Evolutionary conservation across 1,284 basidiomycete species (phyloP).

Genomic region (Cutaneotrichosporon curvatum): DNA sequence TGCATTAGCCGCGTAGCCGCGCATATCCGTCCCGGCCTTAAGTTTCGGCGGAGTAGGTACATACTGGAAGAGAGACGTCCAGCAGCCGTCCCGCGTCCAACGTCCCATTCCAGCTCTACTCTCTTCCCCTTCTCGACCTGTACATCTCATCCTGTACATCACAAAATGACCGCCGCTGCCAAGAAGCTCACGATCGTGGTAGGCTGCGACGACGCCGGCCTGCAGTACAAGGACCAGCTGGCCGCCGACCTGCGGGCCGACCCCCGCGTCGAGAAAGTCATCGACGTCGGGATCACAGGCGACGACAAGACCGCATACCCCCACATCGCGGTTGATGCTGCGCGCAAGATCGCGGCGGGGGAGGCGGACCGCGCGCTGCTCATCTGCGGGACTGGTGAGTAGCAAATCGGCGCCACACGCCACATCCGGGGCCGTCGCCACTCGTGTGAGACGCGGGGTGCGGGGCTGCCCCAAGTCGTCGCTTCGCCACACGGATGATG

Average conservation of each 20-base stretch:
- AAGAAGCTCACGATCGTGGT: conserved; percentile 28
- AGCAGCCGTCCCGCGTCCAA: too few species aligned
- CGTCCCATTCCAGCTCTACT: too few species aligned
- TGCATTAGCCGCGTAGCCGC: too few species aligned
- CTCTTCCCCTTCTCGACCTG: too few species aligned
- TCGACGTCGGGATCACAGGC: conserved; percentile 36
- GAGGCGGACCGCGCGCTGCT: conserved; percentile 48
- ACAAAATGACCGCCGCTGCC: too few species aligned
- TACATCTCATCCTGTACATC: too few species aligned
- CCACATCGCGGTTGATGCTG: conserved; percentile 47
- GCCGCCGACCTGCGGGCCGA: conserved; percentile 35
- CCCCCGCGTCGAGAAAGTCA: conserved; percentile 31
- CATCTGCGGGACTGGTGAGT: conserved; percentile 47
- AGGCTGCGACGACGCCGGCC: conserved; percentile 38
- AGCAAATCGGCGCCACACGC: background rate
- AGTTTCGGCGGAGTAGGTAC: too few species aligned
- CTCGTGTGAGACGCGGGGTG: too few species aligned
- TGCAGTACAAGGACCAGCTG: conserved; percentile 33
- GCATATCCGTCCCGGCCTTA: too few species aligned
- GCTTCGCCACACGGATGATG: too few species aligned
- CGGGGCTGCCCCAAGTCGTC: too few species aligned
- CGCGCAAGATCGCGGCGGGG: conserved; percentile 43
- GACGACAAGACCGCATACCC: conserved; percentile 47
- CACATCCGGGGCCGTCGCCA: background rate
- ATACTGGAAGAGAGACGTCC: too few species aligned